These are phyloP conservation scores for Penicillium argentinense DNA, from an alignment of 495 filamentous ascomycete genomes.

Conservation along the genomic window DNA sequence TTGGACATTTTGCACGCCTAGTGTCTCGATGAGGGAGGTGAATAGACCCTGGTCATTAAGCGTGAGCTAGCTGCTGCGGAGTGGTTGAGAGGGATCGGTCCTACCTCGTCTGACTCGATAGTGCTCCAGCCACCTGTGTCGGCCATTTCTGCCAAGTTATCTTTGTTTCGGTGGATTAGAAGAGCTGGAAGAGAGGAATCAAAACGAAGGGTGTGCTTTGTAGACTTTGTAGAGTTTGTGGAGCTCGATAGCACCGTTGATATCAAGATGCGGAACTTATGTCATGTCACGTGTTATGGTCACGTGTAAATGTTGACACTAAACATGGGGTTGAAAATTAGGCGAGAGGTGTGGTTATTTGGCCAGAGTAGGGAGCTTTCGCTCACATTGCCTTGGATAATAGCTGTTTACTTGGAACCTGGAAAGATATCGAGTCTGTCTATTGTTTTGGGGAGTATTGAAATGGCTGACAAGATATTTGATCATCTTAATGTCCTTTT, in stretches of 20 bases:
- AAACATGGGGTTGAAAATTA: no score
- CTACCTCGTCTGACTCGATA: conserved; percentile 93
- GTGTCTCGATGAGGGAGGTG: conserved; percentile 86
- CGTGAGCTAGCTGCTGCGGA: conserved; percentile 14
- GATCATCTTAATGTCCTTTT: no score
- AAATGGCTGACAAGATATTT: no score
- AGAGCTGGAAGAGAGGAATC: background rate
- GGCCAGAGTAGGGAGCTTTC: no score
- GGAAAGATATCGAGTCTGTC: no score
- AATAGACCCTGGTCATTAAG: conserved; percentile 82
- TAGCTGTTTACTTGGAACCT: no score
- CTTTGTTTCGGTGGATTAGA: no score
- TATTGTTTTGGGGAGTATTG: no score
- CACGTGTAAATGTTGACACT: no score
- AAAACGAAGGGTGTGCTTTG: background rate
- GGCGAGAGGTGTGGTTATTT: no score
- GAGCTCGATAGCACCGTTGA: conserved; percentile 12
- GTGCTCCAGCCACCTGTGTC: conserved; percentile 64
- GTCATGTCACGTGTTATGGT: conserved; percentile 26
- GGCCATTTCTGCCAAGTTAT: conserved; percentile 28
- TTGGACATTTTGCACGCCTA: conserved; percentile 90
- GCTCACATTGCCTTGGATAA: no score
- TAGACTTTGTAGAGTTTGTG: background rate
- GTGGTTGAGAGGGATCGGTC: conserved; percentile 10
- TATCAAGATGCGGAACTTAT: conserved; percentile 10